Percentiles rank a stretch among this genome's conserved stretches.
Evolutionary conservation across 1,284 basidiomycete genomes (phyloP).

Genomic region (Ganoderma leucocontextum): DNA sequence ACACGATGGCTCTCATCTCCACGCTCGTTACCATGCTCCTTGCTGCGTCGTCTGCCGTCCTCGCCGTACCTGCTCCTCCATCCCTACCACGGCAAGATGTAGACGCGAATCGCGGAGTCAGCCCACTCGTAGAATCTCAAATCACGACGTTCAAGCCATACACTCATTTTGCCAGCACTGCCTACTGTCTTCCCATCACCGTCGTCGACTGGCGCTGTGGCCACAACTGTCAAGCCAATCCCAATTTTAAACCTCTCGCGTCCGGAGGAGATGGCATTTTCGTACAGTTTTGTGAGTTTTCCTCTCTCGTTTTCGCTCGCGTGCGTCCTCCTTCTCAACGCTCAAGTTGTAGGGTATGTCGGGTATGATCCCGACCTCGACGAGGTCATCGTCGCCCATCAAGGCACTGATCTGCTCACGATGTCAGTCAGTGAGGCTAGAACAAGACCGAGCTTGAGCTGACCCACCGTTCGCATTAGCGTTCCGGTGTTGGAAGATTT

Average conservation of each 20-base stretch:
- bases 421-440: conserved; percentile 46
- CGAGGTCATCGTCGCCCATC: conserved; percentile 60
- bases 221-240: conserved; percentile 52
- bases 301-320: conserved; percentile 30
- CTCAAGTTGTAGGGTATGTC: conserved; percentile 47
- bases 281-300: conserved; percentile 56
- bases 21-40: neutral
- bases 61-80: conserved; percentile 26
- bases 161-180: conserved; percentile 47
- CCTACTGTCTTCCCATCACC: conserved; percentile 43
- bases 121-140: conserved; percentile 41
- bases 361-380: conserved; percentile 52
- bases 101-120: conserved; percentile 31
- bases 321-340: conserved; percentile 32
- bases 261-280: conserved; percentile 64
- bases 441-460: neutral
- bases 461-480: conserved; percentile 26
- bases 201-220: conserved; percentile 48
- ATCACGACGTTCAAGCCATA: conserved; percentile 48
- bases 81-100: neutral
- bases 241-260: conserved; percentile 61
- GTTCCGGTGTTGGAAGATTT: conserved; percentile 43
- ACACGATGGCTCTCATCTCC: neutral
- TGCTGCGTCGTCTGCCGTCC: neutral
- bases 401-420: conserved; percentile 56